Evolutionary conservation across 179 eudicot genomes (phyloP), one percentile per base, ranked within the genome.

Genomic region (Carnegiea gigantea): DNA sequence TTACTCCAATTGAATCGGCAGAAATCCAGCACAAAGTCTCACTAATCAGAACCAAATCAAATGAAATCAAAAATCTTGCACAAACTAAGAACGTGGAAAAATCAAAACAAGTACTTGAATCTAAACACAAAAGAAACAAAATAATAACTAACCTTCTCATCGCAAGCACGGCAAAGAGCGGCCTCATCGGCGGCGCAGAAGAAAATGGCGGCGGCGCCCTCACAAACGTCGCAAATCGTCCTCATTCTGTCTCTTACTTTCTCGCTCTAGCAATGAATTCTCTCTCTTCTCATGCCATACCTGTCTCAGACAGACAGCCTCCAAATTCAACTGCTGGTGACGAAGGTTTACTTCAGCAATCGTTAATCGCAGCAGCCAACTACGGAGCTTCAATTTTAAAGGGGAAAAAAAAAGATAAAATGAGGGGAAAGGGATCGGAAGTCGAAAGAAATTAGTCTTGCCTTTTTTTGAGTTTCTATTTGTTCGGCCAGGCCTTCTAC

Each of bases 161-260:
- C 98, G 80, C 98, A 95, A 80, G 96, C 83, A 77, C 86, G 92
- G 87, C 98, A 95, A 33, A 95, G 97, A 79, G 98, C 97, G 71
- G 98, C 98, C 83, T 95, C 98, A 77, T 95, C 98, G 5, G 98
- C 98, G 54, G 98, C 98, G 80, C 98, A 95, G 83, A 95, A 95
- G 78, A 88, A 85, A 70, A 90, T 89, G 30, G 97, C 98, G 33
- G 93, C 96, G 60, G 98, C 98, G 84, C 91, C 87, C 73, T 95
- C 97, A 79, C 98, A 95, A 33, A 89, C 94, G 76, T 95, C 98
- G 80, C 98, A 95, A 28, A 95, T 85, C 12, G 96, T 93, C 82
- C 97, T 88, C 98, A 95, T 95, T 79, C 78, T 70, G 23, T 74
- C 60, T 33, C 51, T 60, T 1, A 38, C 46, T 72, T 53, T 30